Evolutionary conservation across 2,329 filamentous ascomycete species (phyloP).

Genomic region (Cytospora mali): DNA sequence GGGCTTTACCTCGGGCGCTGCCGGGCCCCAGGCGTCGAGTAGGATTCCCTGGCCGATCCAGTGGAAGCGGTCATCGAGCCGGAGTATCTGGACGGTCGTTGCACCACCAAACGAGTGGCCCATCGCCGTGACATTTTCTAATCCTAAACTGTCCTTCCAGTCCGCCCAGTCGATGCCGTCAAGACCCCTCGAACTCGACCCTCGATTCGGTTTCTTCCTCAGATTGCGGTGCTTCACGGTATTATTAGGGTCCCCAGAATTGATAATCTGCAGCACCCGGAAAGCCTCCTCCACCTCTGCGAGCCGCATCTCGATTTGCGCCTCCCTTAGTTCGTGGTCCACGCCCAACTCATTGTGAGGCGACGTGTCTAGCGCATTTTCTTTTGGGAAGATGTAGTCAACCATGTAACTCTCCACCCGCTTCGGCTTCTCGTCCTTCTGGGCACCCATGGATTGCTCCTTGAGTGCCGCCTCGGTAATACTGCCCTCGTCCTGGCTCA

Average conservation of each 20-base stretch:
- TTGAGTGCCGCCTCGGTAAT: slow-evolving; percentile 24
- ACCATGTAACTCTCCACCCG: slow-evolving; percentile 50
- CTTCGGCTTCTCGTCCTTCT: slow-evolving; percentile 36
- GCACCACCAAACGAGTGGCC: slow-evolving; percentile 71
- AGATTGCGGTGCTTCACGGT: slow-evolving; percentile 54
- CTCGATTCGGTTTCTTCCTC: slow-evolving; percentile 58
- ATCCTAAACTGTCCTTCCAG: slow-evolving; percentile 60
- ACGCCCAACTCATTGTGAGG: slow-evolving; percentile 62
- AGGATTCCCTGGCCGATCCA: slow-evolving; percentile 66
- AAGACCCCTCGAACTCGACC: slow-evolving; percentile 61
- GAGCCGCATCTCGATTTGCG: slow-evolving; percentile 64
- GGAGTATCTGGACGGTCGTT: slow-evolving; percentile 62
- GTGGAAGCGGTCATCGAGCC: slow-evolving; percentile 54
- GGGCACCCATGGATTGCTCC: slow-evolving; percentile 33
- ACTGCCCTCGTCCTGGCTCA: slow-evolving; percentile 35
- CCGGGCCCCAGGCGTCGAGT: slow-evolving; percentile 66
- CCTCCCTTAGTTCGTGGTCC: slow-evolving; percentile 59
- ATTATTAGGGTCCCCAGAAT: slow-evolving; percentile 54
- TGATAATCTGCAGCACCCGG: slow-evolving; percentile 56
- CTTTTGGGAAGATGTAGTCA: slow-evolving; percentile 66
- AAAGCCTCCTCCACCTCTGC: slow-evolving; percentile 68
- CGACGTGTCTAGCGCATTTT: slow-evolving; percentile 52
- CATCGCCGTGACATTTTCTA: slow-evolving; percentile 61
- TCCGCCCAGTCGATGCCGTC: slow-evolving; percentile 56
- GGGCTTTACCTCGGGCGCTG: slow-evolving; percentile 48